Conservation (phyloP, 2,329 filamentous ascomycete species). For the Claviceps quebecensis region DNA sequence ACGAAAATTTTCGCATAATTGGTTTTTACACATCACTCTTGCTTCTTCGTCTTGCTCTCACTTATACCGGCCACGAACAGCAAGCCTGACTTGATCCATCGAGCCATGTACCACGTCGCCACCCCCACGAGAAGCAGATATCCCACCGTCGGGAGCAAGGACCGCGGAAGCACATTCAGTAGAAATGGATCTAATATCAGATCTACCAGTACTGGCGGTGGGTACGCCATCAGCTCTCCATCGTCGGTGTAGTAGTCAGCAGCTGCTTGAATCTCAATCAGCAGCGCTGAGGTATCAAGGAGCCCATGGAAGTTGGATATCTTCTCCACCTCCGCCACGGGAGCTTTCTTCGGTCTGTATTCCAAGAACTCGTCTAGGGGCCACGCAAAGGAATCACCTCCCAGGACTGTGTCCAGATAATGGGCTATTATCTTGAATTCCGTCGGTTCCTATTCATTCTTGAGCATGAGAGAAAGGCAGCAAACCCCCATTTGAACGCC, state of each 20-base stretch:
- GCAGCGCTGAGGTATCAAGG: slow-evolving; percentile 34
- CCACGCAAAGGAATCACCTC: slow-evolving; percentile 46
- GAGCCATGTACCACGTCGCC: slow-evolving; percentile 29
- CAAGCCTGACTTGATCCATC: slow-evolving; percentile 16
- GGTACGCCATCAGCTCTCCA: slow-evolving; percentile 56
- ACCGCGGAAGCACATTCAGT: slow-evolving; percentile 64
- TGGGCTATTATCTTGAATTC: slow-evolving; percentile 57
- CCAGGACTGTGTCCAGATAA: slow-evolving; percentile 45
- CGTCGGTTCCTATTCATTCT: slow-evolving; percentile 65
- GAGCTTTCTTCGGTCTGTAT: slow-evolving; percentile 24
- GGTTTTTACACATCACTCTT: slow-evolving; percentile 12
- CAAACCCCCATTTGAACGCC: too few species aligned
- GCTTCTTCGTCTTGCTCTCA: slow-evolving; percentile 22
- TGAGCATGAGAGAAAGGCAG: not conserved
- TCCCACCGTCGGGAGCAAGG: slow-evolving; percentile 55
- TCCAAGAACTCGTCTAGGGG: slow-evolving; percentile 51
- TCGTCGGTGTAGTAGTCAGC: slow-evolving; percentile 79
- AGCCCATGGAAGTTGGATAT: not conserved
- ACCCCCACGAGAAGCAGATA: slow-evolving; percentile 54
- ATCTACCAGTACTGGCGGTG: slow-evolving; percentile 64
- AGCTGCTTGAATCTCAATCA: slow-evolving; percentile 60
- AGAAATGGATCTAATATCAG: slow-evolving; percentile 77
- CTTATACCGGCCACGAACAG: slow-evolving; percentile 13
- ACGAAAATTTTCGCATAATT: not conserved
- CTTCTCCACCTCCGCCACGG: not conserved